These are phyloP conservation scores for Pseudocercospora pini-densiflorae DNA, from an alignment of 2,329 filamentous ascomycete genomes.

Conservation along the genomic window DNA sequence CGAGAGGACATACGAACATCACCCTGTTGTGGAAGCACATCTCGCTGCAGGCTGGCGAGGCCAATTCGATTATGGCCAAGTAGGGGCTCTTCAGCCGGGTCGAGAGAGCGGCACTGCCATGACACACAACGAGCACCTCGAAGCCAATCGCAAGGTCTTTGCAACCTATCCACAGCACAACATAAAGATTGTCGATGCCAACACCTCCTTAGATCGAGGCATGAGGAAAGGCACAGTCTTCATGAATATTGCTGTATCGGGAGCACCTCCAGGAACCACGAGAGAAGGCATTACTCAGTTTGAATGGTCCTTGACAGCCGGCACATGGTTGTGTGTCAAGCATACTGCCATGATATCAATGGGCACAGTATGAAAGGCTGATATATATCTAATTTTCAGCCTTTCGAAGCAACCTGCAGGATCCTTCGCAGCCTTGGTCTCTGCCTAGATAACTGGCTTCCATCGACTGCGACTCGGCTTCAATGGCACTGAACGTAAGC, in stretches of 20 bases:
- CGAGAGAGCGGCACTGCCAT: not conserved
- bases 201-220: not conserved
- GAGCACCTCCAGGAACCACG: not conserved
- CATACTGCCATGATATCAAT: not conserved
- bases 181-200: constrained; percentile 1
- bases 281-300: not conserved
- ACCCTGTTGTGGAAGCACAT: not conserved
- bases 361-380: not conserved
- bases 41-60: constrained; percentile 1
- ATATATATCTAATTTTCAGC: too few species aligned
- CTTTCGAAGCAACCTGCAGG: too few species aligned
- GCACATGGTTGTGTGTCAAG: constrained; percentile 1
- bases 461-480: too few species aligned
- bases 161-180: not conserved
- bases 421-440: too few species aligned
- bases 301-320: not conserved
- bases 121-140: not conserved
- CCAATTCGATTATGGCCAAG: constrained; percentile 5
- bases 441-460: too few species aligned
- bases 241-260: not conserved
- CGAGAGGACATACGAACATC: not conserved
- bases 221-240: not conserved
- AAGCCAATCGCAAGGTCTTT: constrained; percentile 3
- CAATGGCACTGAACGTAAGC: too few species aligned
- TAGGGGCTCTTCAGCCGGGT: not conserved